These are phyloP conservation scores for Citrus maxima DNA, from an alignment of 345 rosid genomes.

Conservation along the genomic window DNA sequence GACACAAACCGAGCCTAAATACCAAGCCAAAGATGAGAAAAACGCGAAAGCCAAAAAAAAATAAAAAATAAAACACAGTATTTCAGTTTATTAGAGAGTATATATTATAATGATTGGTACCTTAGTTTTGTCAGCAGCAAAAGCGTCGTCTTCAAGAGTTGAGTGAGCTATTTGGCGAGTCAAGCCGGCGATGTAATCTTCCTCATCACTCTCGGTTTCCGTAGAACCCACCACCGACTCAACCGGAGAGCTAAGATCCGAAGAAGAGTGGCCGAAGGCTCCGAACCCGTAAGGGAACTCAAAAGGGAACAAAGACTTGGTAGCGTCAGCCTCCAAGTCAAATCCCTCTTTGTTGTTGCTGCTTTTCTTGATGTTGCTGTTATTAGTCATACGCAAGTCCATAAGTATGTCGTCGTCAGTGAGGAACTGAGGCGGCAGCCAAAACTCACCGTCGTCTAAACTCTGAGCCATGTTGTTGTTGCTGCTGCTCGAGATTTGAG, in stretches of 20 bases:
- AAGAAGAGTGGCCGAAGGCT: conserved; percentile 27
- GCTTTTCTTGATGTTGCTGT: neutral
- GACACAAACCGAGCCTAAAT: conserved; percentile 34
- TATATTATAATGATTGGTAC: conserved; percentile 11
- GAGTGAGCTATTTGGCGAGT: conserved; percentile 42
- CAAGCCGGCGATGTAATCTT: conserved; percentile 39
- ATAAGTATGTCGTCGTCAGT: conserved; percentile 51
- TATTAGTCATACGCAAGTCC: conserved; percentile 17
- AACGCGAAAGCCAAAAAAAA: neutral
- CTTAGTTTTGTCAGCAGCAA: conserved; percentile 26
- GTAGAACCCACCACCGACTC: conserved; percentile 55
- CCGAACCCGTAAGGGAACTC: conserved; percentile 35
- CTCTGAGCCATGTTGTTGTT: conserved; percentile 47
- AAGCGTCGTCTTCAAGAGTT: conserved; percentile 33
- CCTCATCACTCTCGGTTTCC: conserved; percentile 65
- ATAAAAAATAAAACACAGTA: neutral
- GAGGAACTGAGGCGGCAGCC: conserved; percentile 76
- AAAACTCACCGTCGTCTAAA: conserved; percentile 62
- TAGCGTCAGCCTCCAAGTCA: conserved; percentile 16
- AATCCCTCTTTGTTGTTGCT: conserved; percentile 1
- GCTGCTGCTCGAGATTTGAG: neutral
- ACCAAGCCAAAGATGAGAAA: neutral
- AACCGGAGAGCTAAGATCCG: conserved; percentile 54
- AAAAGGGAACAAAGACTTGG: conserved; percentile 16
- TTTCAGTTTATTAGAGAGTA: neutral